These are phyloP conservation scores for Xylaria palmicola DNA, from an alignment of 495 filamentous ascomycete species.

Conservation along the genomic window DNA sequence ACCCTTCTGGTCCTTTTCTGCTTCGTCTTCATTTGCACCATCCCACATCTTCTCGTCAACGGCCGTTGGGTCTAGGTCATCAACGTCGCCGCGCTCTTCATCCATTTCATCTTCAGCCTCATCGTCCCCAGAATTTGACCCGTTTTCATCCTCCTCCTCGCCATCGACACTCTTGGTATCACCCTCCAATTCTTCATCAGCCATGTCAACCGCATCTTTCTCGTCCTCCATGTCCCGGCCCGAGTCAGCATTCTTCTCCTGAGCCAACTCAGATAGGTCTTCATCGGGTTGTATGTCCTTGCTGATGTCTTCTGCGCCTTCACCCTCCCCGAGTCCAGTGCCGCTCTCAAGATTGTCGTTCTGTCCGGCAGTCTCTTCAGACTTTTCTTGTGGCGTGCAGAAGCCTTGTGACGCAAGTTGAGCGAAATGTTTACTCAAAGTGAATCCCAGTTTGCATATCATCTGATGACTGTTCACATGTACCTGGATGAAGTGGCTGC, in stretches of 20 bases:
- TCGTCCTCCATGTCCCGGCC: constrained; percentile 74
- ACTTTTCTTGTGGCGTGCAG: constrained; percentile 81
- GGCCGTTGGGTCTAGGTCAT: constrained; percentile 81
- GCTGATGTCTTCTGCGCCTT: constrained; percentile 94
- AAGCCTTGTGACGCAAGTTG: constrained; percentile 81
- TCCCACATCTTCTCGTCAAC: constrained; percentile 99
- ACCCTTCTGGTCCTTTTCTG: constrained; percentile 80
- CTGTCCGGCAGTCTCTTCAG: constrained; percentile 61
- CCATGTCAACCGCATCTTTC: constrained; percentile 91
- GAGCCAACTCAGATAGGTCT: constrained; percentile 86
- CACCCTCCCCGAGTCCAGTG: constrained; percentile 95
- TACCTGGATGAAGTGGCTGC: constrained; percentile 48
- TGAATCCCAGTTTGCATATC: constrained; percentile 69
- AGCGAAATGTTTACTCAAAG: constrained; percentile 70
- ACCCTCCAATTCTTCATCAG: constrained; percentile 83
- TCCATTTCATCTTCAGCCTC: constrained; percentile 70
- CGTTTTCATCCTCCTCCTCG: constrained; percentile 50
- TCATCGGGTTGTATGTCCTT: constrained; percentile 94
- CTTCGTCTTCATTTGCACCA: constrained; percentile 68
- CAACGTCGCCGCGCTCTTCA: constrained; percentile 84
- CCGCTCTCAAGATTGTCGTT: constrained; percentile 80
- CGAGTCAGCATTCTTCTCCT: constrained; percentile 71
- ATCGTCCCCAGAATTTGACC: constrained; percentile 50
- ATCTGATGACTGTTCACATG: constrained; percentile 62
- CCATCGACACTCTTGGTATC: constrained; percentile 67